Evolutionary conservation across 176 grass and related monocot species (phyloP).

Genomic region (Luzula sylvatica): DNA sequence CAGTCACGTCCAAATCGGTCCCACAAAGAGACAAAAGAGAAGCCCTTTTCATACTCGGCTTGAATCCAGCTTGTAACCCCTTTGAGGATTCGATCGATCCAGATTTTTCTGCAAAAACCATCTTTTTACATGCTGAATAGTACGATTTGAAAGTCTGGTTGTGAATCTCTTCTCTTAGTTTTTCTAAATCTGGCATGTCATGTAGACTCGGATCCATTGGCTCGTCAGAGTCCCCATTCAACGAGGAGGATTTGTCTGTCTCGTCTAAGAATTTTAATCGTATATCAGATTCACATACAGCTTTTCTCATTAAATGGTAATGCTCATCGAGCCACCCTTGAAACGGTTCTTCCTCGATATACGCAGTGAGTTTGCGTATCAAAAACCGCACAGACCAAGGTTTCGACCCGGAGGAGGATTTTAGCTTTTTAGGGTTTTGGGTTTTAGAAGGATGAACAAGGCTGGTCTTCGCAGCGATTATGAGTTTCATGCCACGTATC

Average conservation of each 20-base stretch:
- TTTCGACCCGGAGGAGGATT: conserved; percentile 41
- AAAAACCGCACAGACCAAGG: conserved; percentile 89
- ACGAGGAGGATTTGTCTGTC: conserved; percentile 26
- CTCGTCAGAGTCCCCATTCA: conserved; percentile 39
- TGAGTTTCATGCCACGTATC: conserved; percentile 76
- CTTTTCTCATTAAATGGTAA: conserved; percentile 87
- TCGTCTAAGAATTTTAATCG: conserved; percentile 85
- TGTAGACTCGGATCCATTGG: conserved; percentile 45
- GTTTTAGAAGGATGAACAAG: conserved; percentile 45
- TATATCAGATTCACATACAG: conserved; percentile 64
- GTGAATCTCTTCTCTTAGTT: conserved; percentile 71
- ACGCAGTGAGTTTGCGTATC: conserved; percentile 66
- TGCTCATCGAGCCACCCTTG: conserved; percentile 99
- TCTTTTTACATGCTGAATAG: conserved; percentile 74
- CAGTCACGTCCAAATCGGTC: conserved; percentile 76
- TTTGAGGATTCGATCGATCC: conserved; percentile 61
- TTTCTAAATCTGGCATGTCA: conserved; percentile 45
- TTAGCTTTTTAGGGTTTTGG: conserved; percentile 54
- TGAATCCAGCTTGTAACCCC: conserved; percentile 89
- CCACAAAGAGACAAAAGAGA: conserved; percentile 92
- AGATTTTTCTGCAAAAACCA: conserved; percentile 64
- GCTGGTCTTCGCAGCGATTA: conserved; percentile 66
- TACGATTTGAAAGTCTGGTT: conserved; percentile 81
- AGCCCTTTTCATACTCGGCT: conserved; percentile 55
- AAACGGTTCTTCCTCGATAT: conserved; percentile 97